phyloP scores from a whole-genome alignment of 768 basidiomycete genomes.

The Rhizopogon rudus region DNA sequence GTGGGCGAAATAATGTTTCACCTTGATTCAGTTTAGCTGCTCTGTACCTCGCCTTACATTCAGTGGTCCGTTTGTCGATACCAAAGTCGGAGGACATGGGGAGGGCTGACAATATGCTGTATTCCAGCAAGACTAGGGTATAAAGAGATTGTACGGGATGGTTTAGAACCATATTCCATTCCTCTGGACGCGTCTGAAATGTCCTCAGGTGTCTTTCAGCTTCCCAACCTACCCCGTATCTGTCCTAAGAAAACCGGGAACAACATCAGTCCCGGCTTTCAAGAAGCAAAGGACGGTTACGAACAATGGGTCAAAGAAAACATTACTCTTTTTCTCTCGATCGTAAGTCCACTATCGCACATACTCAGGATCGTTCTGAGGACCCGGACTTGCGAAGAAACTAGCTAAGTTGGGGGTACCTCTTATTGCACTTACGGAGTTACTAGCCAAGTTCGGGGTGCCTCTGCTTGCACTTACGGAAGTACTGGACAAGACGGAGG shows the following conservation, averaged over 20 bases:
- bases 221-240: conserved; percentile 19
- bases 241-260: conserved; percentile 24
- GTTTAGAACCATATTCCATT: too few relatives aligned
- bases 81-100: neutral
- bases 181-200: conserved; percentile 5
- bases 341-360: conserved; percentile 9
- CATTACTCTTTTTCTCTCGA: conserved; percentile 17
- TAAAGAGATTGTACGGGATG: neutral
- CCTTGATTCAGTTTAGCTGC: neutral
- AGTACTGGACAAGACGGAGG: too few relatives aligned
- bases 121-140: neutral
- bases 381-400: conserved; percentile 10
- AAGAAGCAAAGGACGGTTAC: conserved; percentile 16
- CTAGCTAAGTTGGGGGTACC: conserved; percentile 22
- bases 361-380: too few relatives aligned
- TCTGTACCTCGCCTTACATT: neutral
- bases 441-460: too few relatives aligned
- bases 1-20: neutral
- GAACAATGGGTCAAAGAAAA: conserved; percentile 19
- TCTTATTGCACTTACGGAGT: neutral
- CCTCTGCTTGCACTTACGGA: too few relatives aligned
- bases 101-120: neutral
- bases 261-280: conserved; percentile 22
- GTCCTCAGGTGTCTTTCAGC: conserved; percentile 14
- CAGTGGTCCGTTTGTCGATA: neutral